Base-by-base conservation (phyloP, 208 protist genomes). In the Ichthyophonus hoferi region DNA sequence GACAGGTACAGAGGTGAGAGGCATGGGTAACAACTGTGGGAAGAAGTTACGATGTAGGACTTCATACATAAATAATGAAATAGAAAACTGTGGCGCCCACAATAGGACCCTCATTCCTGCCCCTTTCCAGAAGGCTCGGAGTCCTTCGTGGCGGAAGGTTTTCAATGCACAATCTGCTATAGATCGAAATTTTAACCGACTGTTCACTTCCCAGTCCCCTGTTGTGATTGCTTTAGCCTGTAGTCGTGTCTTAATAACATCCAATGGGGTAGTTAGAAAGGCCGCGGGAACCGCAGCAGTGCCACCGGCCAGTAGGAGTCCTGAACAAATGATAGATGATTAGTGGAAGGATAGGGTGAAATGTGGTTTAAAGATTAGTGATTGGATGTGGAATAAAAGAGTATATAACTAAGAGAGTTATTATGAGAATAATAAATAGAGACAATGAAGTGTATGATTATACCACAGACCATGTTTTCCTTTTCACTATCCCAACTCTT, bases 221-320 rank as follows among this genome's bases (percentile, higher is more conserved):
- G 79, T 84, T 33, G 39, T 84, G 38, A 50, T 84, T 31, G 39
- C 12, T 43, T 43, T 42, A 24, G 83, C 83, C 40, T 87, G 83
- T n/a, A 87, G 38, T 40, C 83, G 83, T 33, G 83, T 87, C 41
- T 87, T 87, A 31, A 87, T 35, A 17, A 87, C 83, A 78, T 87
- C 83, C 40, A 87, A 24, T 14, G 83, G 83, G 17, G 83, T 87
- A 33, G 83, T 87, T 31, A 87, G 37, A 34, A 87, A 35, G 0
- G 83, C 83, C 31, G 83, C 83, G 3, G 83, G 83, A 35, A 87
- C 50, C 2, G 35, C 83, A 79, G 83, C 24, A 14, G 24, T 2
- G n/a, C 42, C 83, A 35, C 83, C 83, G 2, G 83, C 83, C 17
- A 87, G 83, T 37, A 87, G 35, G 14, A 87, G 83, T 12, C 83